Base-by-base conservation (phyloP, 805 yeast species). In the Metschnikowia proteae region DNA sequence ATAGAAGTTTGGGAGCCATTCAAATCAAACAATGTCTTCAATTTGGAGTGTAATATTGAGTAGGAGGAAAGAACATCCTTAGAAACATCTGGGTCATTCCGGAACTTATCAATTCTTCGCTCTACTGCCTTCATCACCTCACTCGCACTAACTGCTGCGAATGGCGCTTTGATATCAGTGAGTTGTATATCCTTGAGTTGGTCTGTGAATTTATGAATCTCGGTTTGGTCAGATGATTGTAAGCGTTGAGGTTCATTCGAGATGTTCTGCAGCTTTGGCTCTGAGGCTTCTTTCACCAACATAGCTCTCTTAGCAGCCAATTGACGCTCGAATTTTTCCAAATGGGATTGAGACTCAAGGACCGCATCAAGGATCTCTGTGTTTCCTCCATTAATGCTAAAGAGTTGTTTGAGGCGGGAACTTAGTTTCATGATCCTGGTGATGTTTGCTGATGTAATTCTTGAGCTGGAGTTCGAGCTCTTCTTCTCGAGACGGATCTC, bases 1-100 rank as follows among this genome's bases (percentile, higher is more conserved):
- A 80, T 72, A 45, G 77, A 78, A 2, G 83, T 70, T 55, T 81
- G 77, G 1, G 83, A 84, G 13, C 85, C 84, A 56, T 84, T 83
- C 50, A 48, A 34, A 5, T 47, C 51, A 9, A 55, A 39, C 17
- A 55, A 38, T 37, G 41, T 49, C 36, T 45, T 32, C 4, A 55
- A 43, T 10, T 38, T 53, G 2, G 52, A 45, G 8, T 42, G 41
- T 25, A 55, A 38, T 22, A 37, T 35, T 8, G 32, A 38, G 33
- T 45, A 55, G 4, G 41, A 32, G 2, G 38, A 40, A 13, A 51
- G 36, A 23, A 41, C 49, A 5, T 47, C 39, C 7, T 32, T 34
- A 6, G 27, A 25, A 25, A 47, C 37, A 8, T 48, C 45, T 13
- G 47, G 11, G 37, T 13, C n/a, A 32, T 10, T 23, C n/a, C 40